Conservation (phyloP, 1,284 basidiomycete genomes). For the Stereum hirsutum region DNA sequence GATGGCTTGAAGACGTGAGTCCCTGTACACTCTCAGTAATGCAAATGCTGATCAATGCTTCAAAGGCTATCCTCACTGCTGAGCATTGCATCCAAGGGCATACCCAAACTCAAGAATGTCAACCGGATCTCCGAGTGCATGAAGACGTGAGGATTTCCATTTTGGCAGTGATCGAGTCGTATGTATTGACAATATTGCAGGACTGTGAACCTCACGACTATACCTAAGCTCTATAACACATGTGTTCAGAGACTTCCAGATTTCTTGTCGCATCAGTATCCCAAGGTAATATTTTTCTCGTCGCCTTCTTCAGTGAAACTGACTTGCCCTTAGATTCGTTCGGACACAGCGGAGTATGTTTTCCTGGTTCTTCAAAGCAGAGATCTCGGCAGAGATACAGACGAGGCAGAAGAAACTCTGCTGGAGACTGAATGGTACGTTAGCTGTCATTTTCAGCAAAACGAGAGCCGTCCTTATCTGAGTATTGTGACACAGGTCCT, state of each 20-base stretch:
- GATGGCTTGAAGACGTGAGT: conserved; percentile 42
- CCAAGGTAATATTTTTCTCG: conserved; percentile 44
- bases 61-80: conserved; percentile 36
- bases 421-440: conserved; percentile 78
- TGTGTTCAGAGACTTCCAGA: conserved; percentile 39
- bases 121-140: conserved; percentile 71
- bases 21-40: conserved; percentile 10
- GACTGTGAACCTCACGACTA: conserved; percentile 50
- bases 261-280: conserved; percentile 73
- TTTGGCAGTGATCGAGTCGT: conserved; percentile 10
- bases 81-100: conserved; percentile 46
- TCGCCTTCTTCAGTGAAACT: conserved; percentile 2
- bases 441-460: not conserved
- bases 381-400: conserved; percentile 55
- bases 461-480: too few species aligned
- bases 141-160: conserved; percentile 56
- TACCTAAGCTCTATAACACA: conserved; percentile 34
- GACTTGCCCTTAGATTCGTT: conserved; percentile 47
- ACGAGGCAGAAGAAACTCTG: conserved; percentile 68
- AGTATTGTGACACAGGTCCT: too few species aligned
- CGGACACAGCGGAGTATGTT: conserved; percentile 72
- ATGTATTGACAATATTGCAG: conserved; percentile 26
- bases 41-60: conserved; percentile 6
- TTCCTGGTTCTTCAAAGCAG: conserved; percentile 67
- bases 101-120: conserved; percentile 65